phyloP scores from a whole-genome alignment of 139 green algal genomes.

The Coelastrella sp. region DNA sequence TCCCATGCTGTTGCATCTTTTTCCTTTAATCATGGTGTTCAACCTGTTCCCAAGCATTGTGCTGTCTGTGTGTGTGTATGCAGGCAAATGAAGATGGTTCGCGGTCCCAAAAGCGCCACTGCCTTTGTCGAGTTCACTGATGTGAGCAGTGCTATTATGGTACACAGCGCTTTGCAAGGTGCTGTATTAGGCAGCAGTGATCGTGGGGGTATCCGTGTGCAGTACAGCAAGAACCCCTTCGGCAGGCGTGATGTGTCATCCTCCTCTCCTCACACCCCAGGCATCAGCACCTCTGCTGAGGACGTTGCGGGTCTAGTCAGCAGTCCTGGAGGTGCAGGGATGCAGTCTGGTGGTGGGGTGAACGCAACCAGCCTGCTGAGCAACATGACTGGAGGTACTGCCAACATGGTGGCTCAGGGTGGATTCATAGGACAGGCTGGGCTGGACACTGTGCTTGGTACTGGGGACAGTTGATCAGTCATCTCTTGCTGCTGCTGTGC shows the following conservation, averaged over 20 bases:
- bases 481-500: no score
- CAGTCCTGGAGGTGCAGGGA: constrained; percentile 8
- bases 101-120: constrained; percentile 48
- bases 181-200: constrained; percentile 83
- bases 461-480: neutral
- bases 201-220: constrained; percentile 87
- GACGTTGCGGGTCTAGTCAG: constrained; percentile 3
- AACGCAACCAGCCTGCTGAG: constrained; percentile 15
- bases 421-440: constrained; percentile 30
- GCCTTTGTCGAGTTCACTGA: constrained; percentile 92
- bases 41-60: no score
- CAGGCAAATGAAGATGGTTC: constrained; percentile 88
- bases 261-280: neutral
- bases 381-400: constrained; percentile 1
- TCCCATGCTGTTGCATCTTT: no score
- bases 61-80: constrained; percentile 56
- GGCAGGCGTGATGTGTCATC: constrained; percentile 73
- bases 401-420: neutral
- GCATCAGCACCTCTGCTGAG: neutral
- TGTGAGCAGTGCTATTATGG: constrained; percentile 71
- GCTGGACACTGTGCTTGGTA: constrained; percentile 23
- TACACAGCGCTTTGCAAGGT: constrained; percentile 77
- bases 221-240: constrained; percentile 94
- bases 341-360: neutral
- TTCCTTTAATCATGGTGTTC: neutral